A percentile compares a stretch with the other conserved stretches of the same genome.
phyloP scores from a whole-genome alignment of 2,329 filamentous ascomycete species.

The Didymella exigua region DNA sequence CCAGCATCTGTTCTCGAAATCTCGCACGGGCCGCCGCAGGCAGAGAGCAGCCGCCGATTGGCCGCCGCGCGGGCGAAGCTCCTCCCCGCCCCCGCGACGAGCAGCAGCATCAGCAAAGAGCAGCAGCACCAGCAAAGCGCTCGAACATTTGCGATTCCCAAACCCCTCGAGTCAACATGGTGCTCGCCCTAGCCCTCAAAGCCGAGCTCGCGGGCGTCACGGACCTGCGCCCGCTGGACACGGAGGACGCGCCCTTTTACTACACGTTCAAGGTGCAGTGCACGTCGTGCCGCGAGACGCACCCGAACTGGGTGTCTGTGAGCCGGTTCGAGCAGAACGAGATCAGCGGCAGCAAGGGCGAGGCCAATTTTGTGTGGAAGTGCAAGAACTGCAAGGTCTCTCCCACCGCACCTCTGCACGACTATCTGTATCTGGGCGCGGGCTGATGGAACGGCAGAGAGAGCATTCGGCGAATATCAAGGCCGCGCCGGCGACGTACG shows the following conservation, averaged over 20 bases:
- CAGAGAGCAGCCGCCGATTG: neutral
- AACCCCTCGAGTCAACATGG: slow-evolving; percentile 25
- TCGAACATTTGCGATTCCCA: neutral
- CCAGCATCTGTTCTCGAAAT: slow-evolving; percentile 18
- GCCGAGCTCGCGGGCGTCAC: slow-evolving; percentile 69
- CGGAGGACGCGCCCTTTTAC: slow-evolving; percentile 81
- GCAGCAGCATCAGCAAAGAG: too few relatives aligned
- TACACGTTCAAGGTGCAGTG: slow-evolving; percentile 99
- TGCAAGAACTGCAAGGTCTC: slow-evolving; percentile 95
- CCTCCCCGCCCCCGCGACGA: slow-evolving; percentile 8
- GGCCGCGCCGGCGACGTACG: slow-evolving; percentile 72
- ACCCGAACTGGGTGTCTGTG: slow-evolving; percentile 84
- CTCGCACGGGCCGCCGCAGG: neutral
- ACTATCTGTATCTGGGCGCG: neutral
- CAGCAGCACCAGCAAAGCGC: too few relatives aligned
- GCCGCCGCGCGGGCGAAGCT: neutral
- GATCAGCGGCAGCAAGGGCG: slow-evolving; percentile 88
- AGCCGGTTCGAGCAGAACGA: slow-evolving; percentile 91
- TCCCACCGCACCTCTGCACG: slow-evolving; percentile 22
- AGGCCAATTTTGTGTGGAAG: slow-evolving; percentile 99
- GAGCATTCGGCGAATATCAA: slow-evolving; percentile 87
- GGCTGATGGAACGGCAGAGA: slow-evolving; percentile 58
- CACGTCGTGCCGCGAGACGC: slow-evolving; percentile 92
- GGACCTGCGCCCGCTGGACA: slow-evolving; percentile 84
- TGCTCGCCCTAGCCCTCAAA: slow-evolving; percentile 48